phyloP scores from a whole-genome alignment of 2,329 filamentous ascomycete genomes.

The Dothiorella sarmentorum region DNA sequence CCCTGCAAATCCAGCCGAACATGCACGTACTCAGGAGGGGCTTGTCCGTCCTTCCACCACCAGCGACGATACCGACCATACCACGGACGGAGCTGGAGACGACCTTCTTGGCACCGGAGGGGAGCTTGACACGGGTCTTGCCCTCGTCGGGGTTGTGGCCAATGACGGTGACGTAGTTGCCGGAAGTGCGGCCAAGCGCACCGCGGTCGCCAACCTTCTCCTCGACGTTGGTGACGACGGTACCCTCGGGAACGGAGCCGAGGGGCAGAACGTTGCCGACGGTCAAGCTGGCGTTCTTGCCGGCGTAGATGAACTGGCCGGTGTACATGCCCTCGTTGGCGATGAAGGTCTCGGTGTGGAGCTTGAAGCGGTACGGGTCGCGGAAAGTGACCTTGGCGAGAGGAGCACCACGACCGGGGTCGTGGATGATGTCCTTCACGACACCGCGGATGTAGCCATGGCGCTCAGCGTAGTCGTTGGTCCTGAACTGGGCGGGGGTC shows the following conservation, averaged over 20 bases:
- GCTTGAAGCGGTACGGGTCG: conserved; percentile 97
- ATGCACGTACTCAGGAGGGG: conserved; percentile 77
- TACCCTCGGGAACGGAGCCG: conserved; percentile 94
- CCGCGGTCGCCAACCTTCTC: conserved; percentile 98
- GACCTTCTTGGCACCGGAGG: conserved; percentile 98
- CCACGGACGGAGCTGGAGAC: conserved; percentile 87
- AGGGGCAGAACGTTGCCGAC: conserved; percentile 97
- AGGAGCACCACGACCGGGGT: conserved; percentile 95
- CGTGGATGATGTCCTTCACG: conserved; percentile 99
- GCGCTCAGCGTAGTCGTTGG: conserved; percentile 92
- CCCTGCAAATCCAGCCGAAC: conserved; percentile 11
- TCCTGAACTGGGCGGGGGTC: conserved; percentile 91
- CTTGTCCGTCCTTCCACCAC: conserved; percentile 99
- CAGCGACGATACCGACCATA: conserved; percentile 99
- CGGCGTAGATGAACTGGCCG: conserved; percentile 99
- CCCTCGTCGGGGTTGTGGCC: conserved; percentile 62
- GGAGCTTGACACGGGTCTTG: conserved; percentile 99
- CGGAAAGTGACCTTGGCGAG: conserved; percentile 97
- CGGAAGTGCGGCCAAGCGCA: conserved; percentile 91
- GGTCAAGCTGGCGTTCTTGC: conserved; percentile 96
- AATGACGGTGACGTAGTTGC: conserved; percentile 94
- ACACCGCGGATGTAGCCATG: conserved; percentile 98
- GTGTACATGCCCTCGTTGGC: conserved; percentile 99
- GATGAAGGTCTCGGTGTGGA: conserved; percentile 98
- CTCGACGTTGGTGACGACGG: conserved; percentile 98